Percentiles rank a stretch among this genome's conserved stretches.
These are phyloP conservation scores for Aspergillus aculeatus DNA, from an alignment of 2,329 filamentous ascomycete species.

Conservation along the genomic window DNA sequence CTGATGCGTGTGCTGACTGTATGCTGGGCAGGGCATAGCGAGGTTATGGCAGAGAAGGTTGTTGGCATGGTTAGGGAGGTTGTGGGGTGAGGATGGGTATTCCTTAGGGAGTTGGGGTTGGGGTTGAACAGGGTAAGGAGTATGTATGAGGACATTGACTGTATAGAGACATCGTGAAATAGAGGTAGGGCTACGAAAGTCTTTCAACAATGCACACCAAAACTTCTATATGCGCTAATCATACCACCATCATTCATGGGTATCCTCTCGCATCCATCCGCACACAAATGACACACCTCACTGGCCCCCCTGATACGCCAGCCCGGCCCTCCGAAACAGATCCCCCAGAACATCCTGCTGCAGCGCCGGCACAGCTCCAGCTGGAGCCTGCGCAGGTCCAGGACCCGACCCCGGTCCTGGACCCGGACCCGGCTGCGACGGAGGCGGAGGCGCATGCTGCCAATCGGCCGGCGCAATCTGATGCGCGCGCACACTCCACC, in stretches of 20 bases:
- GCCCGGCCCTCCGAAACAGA: conserved; percentile 45
- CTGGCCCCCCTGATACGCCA: conserved; percentile 30
- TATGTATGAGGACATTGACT: no score
- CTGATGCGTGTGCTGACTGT: conserved; percentile 5
- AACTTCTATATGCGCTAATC: neutral
- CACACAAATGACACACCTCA: neutral
- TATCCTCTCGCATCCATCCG: neutral
- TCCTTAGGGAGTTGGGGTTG: no score
- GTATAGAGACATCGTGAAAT: no score
- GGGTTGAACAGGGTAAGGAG: no score
- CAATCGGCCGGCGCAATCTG: conserved; percentile 26
- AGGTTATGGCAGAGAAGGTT: conserved; percentile 53
- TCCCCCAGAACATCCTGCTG: conserved; percentile 41
- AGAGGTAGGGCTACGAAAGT: neutral
- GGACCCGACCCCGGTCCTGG: conserved; percentile 8
- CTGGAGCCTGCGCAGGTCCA: conserved; percentile 1
- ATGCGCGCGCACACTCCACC: conserved; percentile 51
- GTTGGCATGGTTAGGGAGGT: conserved; percentile 50
- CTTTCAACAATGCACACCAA: neutral
- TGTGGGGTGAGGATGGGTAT: conserved; percentile 10
- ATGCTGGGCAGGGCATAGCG: conserved; percentile 36
- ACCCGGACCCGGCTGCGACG: conserved; percentile 11
- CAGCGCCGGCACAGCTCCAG: conserved; percentile 18
- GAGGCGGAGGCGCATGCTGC: conserved; percentile 21
- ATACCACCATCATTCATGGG: neutral